phyloP scores from a whole-genome alignment of 2,329 filamentous ascomycete species.

The Colletotrichum nymphaeae region DNA sequence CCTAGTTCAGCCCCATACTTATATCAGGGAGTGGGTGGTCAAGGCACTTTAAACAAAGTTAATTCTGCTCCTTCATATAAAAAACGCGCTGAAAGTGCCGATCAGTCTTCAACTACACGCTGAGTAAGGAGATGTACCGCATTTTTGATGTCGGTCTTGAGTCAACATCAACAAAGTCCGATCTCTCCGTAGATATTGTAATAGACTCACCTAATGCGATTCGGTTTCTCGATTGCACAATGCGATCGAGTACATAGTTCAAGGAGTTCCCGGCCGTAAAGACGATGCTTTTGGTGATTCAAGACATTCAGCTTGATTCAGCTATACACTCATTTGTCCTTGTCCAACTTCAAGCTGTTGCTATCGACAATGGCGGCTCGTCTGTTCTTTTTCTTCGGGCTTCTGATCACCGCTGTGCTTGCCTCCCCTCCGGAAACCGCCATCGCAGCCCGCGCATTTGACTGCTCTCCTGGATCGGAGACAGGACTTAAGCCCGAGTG shows the following conservation, averaged over 20 bases:
- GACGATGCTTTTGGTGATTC: not conserved
- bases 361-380: not conserved
- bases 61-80: not conserved
- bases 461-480: conserved; percentile 19
- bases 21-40: not conserved
- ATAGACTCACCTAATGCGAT: not conserved
- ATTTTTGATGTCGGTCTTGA: not conserved
- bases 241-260: not conserved
- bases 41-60: not conserved
- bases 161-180: not conserved
- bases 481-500: conserved; percentile 39
- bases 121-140: not conserved
- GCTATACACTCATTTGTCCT: not conserved
- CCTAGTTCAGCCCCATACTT: not conserved
- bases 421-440: not conserved
- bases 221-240: not conserved
- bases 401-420: not conserved
- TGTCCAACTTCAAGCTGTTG: not conserved
- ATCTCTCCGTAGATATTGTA: not conserved
- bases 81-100: not conserved
- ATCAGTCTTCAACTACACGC: not conserved
- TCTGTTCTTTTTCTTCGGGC: not conserved
- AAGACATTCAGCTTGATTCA: not conserved
- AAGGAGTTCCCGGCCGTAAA: not conserved
- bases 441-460: not conserved